Evolutionary conservation across 2,329 filamentous ascomycete species (phyloP), one percentile per base, ranked within the genome.

Genomic region (Monosporascus sp.): DNA sequence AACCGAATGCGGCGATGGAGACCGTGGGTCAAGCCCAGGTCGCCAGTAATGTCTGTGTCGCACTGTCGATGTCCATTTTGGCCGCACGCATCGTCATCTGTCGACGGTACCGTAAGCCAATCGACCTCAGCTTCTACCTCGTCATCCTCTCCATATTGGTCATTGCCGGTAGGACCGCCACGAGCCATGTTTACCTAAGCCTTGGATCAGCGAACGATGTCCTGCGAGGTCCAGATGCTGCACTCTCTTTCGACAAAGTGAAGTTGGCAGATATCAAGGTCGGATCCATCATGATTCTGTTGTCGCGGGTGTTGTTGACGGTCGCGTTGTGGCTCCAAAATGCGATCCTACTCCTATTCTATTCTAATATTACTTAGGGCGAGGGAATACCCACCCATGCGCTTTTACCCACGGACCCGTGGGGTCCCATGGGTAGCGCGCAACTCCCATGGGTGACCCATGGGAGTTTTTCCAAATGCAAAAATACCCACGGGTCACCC

Each of bases 321-420:
- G 55, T 50, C 9, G 52, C 52, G 3, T 59, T 68, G 2, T 68
- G 66, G 66, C 56, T 67, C 5, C 65, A 67, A 49, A 57, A 64
- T 17, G 55, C 56, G 46, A 59, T 67, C 6, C 57, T 68, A 14
- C 59, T 68, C 1, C 43, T 65, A 7, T 66, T 68, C 49, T 67
- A 68, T 49, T 59, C 61, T 1, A 57, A 61, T 1, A 64, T 68
- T 26, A 66, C 63, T 3, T 60, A n/a, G n/a, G n/a, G n/a, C n/a
- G n/a, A n/a, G n/a, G n/a, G n/a, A n/a, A n/a, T n/a, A n/a, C n/a
- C n/a, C n/a, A n/a, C n/a, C n/a, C n/a, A n/a, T n/a, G n/a, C n/a
- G n/a, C n/a, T n/a, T n/a, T n/a, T n/a, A n/a, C n/a, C n/a, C n/a
- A n/a, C n/a, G n/a, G n/a, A n/a, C n/a, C n/a, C n/a, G n/a, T n/a